phyloP scores from a whole-genome alignment of 148 eudicot genomes.

The Beta vulgaris region DNA sequence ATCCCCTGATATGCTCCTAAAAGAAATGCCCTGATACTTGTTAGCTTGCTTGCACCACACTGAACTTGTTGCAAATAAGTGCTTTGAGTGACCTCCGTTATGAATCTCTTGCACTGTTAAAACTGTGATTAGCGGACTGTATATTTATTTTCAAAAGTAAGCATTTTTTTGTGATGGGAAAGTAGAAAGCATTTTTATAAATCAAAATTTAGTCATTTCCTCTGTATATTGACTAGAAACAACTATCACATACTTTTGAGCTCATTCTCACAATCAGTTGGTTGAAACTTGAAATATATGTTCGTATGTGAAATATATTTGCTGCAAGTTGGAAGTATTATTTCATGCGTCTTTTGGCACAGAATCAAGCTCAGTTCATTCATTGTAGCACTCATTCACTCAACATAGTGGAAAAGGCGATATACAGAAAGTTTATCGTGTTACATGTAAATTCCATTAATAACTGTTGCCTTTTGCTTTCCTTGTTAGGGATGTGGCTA shows the following conservation, averaged over 20 bases:
- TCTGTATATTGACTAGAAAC: background rate
- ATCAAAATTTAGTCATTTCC: background rate
- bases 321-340: background rate
- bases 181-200: background rate
- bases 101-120: background rate
- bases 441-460: no score
- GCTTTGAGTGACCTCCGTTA: background rate
- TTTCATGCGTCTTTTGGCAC: background rate
- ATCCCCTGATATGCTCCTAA: background rate
- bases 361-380: background rate
- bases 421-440: background rate
- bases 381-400: background rate
- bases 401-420: background rate
- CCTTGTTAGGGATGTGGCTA: no score
- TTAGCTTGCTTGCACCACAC: background rate
- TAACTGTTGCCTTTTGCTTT: background rate
- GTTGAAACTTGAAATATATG: background rate
- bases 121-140: background rate
- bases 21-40: background rate
- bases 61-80: background rate
- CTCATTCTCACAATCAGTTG: background rate
- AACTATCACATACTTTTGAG: background rate
- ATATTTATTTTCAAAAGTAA: background rate
- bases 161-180: no score
- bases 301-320: background rate